Percentiles rank a stretch among this genome's conserved stretches.
Evolutionary conservation across 23 red algal species (phyloP).

Genomic region (Agarophyton chilense): DNA sequence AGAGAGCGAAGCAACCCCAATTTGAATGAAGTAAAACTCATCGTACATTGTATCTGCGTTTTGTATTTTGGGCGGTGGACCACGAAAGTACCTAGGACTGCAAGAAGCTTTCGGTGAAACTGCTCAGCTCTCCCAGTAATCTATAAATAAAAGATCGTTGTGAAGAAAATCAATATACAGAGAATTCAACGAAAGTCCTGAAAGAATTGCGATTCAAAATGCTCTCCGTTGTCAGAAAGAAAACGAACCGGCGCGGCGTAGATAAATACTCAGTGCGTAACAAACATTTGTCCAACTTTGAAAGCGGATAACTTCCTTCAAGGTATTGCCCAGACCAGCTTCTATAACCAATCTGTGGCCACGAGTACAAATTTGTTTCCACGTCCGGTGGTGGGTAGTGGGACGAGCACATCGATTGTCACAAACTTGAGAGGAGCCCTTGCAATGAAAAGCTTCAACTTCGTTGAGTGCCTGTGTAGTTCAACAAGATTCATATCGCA

Average conservation of each 20-base stretch:
- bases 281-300: not conserved
- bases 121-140: too few species aligned
- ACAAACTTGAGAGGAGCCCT: not conserved
- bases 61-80: not conserved
- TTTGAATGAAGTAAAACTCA: constrained; percentile 11
- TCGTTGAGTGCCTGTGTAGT: not conserved
- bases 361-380: constrained; percentile 8
- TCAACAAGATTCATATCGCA: not conserved
- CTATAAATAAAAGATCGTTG: constrained; percentile 8
- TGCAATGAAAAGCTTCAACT: too few species aligned
- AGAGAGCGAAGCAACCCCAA: not conserved
- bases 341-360: constrained; percentile 17
- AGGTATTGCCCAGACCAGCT: constrained; percentile 14
- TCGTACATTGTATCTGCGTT: too few species aligned
- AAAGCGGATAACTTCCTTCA: too few species aligned
- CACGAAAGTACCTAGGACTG: not conserved
- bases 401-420: not conserved
- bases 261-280: not conserved
- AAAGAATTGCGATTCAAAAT: constrained; percentile 20
- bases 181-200: constrained; percentile 14
- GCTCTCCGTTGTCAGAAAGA: constrained; percentile 3
- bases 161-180: not conserved
- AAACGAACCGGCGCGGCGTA: not conserved
- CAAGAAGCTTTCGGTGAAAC: not conserved
- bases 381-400: not conserved